Evolutionary conservation across 345 rosid genomes (phyloP).

Genomic region (Pugionium cornutum): DNA sequence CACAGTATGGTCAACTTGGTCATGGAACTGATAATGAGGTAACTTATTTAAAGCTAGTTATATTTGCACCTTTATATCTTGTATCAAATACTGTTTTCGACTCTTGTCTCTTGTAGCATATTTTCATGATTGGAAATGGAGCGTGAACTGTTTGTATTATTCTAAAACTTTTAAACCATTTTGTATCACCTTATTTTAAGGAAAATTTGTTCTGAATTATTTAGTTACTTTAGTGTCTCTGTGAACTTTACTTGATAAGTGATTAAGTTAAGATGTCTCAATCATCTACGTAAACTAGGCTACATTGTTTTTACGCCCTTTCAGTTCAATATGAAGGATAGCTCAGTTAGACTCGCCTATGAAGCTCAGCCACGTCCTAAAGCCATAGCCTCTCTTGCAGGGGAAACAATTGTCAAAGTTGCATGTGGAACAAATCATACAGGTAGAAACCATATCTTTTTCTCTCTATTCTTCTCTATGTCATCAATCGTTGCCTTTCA

Average conservation of each 20-base stretch:
- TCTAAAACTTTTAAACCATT: constrained; percentile 4
- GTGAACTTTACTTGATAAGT: constrained; percentile 10
- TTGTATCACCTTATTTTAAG: background rate
- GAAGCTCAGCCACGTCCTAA: constrained; percentile 96
- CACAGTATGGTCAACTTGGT: constrained; percentile 99
- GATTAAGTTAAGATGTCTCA: background rate
- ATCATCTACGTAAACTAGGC: background rate
- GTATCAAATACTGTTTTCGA: background rate
- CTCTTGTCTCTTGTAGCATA: background rate
- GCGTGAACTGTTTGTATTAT: constrained; percentile 1
- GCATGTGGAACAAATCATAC: constrained; percentile 96
- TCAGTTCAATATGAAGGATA: constrained; percentile 92
- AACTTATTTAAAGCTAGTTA: constrained; percentile 17
- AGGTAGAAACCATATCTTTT: constrained; percentile 48
- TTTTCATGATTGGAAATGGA: constrained; percentile 4
- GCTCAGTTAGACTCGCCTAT: constrained; percentile 84
- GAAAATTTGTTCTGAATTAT: background rate
- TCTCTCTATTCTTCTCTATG: background rate
- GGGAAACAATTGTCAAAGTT: constrained; percentile 87
- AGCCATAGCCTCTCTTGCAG: constrained; percentile 70
- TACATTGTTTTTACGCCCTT: constrained; percentile 3
- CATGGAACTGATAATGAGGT: constrained; percentile 99
- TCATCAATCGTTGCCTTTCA: background rate
- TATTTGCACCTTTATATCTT: background rate
- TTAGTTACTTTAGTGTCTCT: background rate